Evolutionary conservation across 1,284 basidiomycete species (phyloP).

Genomic region (Sparassis latifolia): DNA sequence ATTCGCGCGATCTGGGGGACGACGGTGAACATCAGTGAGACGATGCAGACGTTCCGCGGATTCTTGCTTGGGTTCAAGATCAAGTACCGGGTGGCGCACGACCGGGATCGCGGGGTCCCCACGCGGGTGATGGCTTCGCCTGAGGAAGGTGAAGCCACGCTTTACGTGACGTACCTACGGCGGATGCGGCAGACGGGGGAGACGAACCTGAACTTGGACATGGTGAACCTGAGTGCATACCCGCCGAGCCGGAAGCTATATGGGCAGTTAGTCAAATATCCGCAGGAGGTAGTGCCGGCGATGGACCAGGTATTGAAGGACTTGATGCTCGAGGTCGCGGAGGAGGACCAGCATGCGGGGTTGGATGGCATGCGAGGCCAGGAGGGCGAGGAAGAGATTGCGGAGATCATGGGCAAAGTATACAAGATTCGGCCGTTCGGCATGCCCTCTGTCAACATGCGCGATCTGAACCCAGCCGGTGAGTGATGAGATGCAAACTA

Average conservation of each 20-base stretch:
- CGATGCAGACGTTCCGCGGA: slow-evolving; percentile 86
- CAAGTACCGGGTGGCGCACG: slow-evolving; percentile 81
- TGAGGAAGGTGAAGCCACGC: slow-evolving; percentile 60
- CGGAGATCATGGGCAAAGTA: slow-evolving; percentile 72
- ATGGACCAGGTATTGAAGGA: slow-evolving; percentile 97
- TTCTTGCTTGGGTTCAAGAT: slow-evolving; percentile 92
- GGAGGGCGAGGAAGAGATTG: slow-evolving; percentile 72
- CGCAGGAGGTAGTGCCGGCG: slow-evolving; percentile 93
- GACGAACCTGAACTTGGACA: slow-evolving; percentile 89
- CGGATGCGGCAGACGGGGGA: slow-evolving; percentile 89
- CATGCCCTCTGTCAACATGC: slow-evolving; percentile 80
- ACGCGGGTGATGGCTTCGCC: slow-evolving; percentile 51
- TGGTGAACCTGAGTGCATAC: slow-evolving; percentile 84
- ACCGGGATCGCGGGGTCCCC: slow-evolving; percentile 57
- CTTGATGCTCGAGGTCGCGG: slow-evolving; percentile 75
- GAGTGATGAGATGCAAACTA: slow-evolving; percentile 17
- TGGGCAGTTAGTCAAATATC: slow-evolving; percentile 81
- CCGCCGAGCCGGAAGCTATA: slow-evolving; percentile 82
- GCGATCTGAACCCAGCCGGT: slow-evolving; percentile 87
- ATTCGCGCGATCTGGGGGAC: slow-evolving; percentile 97
- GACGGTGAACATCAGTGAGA: slow-evolving; percentile 84
- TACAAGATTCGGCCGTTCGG: slow-evolving; percentile 94
- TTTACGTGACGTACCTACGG: slow-evolving; percentile 82
- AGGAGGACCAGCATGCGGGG: slow-evolving; percentile 68
- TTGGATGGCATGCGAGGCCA: slow-evolving; percentile 64